These are phyloP conservation scores for Phytopythium sindhum DNA, from an alignment of 352 stramenopile genomes.

Conservation along the genomic window DNA sequence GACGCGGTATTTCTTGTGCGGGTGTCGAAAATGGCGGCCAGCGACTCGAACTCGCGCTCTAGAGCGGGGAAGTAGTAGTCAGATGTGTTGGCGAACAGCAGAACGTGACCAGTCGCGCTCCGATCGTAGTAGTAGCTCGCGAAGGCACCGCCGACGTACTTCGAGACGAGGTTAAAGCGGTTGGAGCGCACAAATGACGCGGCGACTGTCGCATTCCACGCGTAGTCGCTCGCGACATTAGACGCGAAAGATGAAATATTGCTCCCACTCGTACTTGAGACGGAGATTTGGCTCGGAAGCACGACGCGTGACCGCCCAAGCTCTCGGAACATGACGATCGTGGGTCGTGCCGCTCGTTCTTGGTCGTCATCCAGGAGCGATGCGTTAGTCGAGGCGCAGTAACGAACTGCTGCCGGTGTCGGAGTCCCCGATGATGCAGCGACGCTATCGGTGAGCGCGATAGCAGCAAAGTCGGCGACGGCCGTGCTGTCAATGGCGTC, in stretches of 20 bases:
- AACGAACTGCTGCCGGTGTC: conserved; percentile 13
- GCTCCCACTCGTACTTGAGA: background rate
- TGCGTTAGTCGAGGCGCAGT: conserved; percentile 20
- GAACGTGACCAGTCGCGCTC: conserved; percentile 22
- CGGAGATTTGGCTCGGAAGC: conserved; percentile 5
- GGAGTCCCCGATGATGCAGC: conserved; percentile 10
- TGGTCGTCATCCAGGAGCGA: conserved; percentile 14
- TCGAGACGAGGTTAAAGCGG: conserved; percentile 31
- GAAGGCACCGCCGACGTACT: conserved; percentile 15
- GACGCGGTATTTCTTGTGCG: background rate
- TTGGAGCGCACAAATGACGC: conserved; percentile 25
- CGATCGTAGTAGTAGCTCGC: conserved; percentile 29
- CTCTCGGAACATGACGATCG: conserved; percentile 27
- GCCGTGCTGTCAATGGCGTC: conserved; percentile 24
- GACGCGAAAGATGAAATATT: background rate
- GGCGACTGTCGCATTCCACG: conserved; percentile 25
- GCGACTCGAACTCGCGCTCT: conserved; percentile 3
- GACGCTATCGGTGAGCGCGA: conserved; percentile 30
- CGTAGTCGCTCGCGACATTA: background rate
- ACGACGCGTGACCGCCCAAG: conserved; percentile 20
- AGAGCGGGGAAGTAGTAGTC: conserved; percentile 16
- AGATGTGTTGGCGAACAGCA: conserved; percentile 29
- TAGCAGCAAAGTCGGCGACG: conserved; percentile 25
- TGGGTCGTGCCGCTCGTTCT: conserved; percentile 12
- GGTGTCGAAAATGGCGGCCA: conserved; percentile 17